phyloP scores from a whole-genome alignment of 768 basidiomycete genomes.

The Cytidiella melzeri region DNA sequence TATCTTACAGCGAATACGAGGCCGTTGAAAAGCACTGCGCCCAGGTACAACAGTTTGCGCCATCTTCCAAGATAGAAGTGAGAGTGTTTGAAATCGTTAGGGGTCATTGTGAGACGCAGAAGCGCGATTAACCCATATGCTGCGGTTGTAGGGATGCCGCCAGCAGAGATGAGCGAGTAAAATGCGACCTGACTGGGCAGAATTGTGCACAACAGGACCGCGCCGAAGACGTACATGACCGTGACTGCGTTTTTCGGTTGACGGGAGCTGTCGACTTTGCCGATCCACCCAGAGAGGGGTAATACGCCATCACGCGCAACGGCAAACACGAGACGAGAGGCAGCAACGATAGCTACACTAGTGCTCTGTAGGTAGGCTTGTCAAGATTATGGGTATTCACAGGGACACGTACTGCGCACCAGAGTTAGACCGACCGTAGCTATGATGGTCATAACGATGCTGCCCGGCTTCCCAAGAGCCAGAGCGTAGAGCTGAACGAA shows the following conservation, averaged over 20 bases:
- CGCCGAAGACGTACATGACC: conserved; percentile 78
- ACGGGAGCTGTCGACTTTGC: conserved; percentile 58
- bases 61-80: conserved; percentile 67
- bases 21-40: conserved; percentile 64
- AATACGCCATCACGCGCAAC: conserved; percentile 93
- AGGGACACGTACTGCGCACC: conserved; percentile 34
- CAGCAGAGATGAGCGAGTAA: conserved; percentile 84
- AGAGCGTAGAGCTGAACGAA: conserved; percentile 85
- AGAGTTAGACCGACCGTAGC: conserved; percentile 82
- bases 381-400: background rate
- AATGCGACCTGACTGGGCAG: conserved; percentile 89
- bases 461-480: conserved; percentile 72
- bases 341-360: conserved; percentile 80
- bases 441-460: conserved; percentile 83
- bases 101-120: conserved; percentile 74
- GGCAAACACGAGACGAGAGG: conserved; percentile 84
- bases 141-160: conserved; percentile 80
- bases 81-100: conserved; percentile 64
- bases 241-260: conserved; percentile 85
- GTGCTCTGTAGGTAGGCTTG: conserved; percentile 52
- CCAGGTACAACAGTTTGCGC: conserved; percentile 62
- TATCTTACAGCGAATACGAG: conserved; percentile 64
- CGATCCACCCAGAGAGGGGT: conserved; percentile 79
- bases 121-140: conserved; percentile 81
- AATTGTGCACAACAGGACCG: conserved; percentile 76